Conservation (phyloP, 2,329 filamentous ascomycete species). For the Fusarium ramigenum region DNA sequence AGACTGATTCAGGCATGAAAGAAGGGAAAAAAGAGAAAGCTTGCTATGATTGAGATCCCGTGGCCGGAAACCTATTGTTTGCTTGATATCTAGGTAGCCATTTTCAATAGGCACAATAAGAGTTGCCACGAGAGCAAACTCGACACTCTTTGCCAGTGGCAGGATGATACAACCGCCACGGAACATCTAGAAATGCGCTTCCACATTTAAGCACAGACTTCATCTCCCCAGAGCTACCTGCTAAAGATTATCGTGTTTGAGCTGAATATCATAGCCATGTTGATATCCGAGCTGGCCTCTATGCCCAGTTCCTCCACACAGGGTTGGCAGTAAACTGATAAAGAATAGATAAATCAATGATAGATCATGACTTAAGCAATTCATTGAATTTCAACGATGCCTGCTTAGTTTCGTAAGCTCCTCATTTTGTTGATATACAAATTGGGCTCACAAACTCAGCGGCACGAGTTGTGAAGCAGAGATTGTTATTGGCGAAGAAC, state of each 20-base stretch:
- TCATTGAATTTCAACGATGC: background rate
- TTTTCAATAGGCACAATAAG: slow-evolving; percentile 14
- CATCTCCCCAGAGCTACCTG: background rate
- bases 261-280: background rate
- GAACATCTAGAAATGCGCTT: background rate
- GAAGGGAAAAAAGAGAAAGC: background rate
- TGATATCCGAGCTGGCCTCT: background rate
- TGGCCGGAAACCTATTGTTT: background rate
- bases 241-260: background rate
- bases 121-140: background rate
- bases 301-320: background rate
- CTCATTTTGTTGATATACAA: background rate
- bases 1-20: background rate
- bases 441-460: background rate
- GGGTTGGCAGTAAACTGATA: background rate
- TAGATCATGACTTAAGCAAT: background rate
- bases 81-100: background rate
- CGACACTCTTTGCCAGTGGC: background rate
- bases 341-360: background rate
- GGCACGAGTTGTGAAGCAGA: background rate
- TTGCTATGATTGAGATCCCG: background rate
- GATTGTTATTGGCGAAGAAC: background rate
- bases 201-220: background rate
- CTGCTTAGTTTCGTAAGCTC: background rate
- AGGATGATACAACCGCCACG: background rate